Percentiles rank a stretch among this genome's conserved stretches.
Conservation (phyloP, 345 rosid genomes). For the Eucalyptus virginea region DNA sequence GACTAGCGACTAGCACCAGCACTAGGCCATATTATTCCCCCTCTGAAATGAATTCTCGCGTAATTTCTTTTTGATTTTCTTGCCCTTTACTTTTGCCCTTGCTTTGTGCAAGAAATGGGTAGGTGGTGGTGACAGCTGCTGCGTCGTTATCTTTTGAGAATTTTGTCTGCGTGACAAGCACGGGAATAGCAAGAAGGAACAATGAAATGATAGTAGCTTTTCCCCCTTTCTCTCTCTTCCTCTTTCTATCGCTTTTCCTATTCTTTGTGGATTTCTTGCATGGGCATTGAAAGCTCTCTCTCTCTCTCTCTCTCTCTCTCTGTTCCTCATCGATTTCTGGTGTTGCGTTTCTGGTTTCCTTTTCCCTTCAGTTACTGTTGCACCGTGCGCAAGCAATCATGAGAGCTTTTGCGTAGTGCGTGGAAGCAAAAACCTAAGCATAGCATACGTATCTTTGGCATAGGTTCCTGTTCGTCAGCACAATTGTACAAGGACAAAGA, state of each 20-base stretch:
- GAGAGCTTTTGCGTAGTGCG: neutral
- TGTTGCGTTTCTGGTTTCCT: neutral
- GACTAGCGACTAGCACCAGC: neutral
- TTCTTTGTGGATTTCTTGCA: neutral
- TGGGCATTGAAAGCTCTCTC: neutral
- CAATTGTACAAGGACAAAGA: neutral
- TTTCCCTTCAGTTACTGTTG: neutral
- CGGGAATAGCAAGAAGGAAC: neutral
- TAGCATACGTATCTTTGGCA: neutral
- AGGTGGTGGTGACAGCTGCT: neutral
- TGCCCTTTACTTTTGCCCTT: neutral
- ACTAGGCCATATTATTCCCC: neutral
- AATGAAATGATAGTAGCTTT: neutral
- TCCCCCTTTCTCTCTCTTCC: no score
- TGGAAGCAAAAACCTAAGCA: neutral
- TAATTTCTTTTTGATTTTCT: neutral
- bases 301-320: neutral
- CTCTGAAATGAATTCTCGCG: neutral
- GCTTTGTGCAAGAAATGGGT: neutral
- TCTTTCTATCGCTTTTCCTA: neutral
- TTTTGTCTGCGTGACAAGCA: neutral
- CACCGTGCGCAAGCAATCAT: neutral
- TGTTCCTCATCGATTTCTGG: neutral
- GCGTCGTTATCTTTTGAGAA: neutral
- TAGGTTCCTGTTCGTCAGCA: neutral